These are phyloP conservation scores for Coemansia sp. DNA, from an alignment of 192 early-diverging fungal genomes.

Conservation along the genomic window DNA sequence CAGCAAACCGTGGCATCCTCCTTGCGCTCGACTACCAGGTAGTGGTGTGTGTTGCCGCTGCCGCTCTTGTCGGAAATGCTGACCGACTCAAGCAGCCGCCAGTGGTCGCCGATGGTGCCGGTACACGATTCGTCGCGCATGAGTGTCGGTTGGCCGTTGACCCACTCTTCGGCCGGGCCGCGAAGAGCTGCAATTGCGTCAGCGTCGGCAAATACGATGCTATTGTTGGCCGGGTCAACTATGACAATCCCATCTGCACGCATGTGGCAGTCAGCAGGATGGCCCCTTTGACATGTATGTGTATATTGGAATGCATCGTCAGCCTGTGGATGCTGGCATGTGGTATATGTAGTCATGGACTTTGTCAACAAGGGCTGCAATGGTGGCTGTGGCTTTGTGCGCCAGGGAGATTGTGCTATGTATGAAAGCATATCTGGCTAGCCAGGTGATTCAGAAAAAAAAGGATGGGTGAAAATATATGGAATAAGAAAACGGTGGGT, in stretches of 20 bases:
- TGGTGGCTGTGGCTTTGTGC: background rate
- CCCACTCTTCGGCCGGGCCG: conserved; percentile 43
- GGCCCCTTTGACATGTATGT: conserved; percentile 6
- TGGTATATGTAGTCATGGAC: background rate
- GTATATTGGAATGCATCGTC: background rate
- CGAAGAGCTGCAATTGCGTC: conserved; percentile 45
- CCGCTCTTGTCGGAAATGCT: conserved; percentile 12
- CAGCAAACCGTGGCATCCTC: conserved; percentile 36
- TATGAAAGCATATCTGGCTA: background rate
- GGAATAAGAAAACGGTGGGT: background rate
- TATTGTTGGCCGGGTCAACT: conserved; percentile 17
- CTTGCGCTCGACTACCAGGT: conserved; percentile 34
- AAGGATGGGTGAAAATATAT: background rate
- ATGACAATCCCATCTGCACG: conserved; percentile 44
- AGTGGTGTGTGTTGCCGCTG: conserved; percentile 29
- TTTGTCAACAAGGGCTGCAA: background rate
- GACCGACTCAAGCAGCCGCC: conserved; percentile 29
- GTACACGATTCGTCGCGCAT: conserved; percentile 24
- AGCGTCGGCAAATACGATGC: conserved; percentile 36
- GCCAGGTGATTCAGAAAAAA: background rate
- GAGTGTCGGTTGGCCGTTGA: conserved; percentile 6
- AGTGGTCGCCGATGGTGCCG: conserved; percentile 26
- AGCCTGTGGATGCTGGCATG: background rate
- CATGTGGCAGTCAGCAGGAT: conserved; percentile 41
- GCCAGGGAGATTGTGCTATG: background rate